Evolutionary conservation across 2,329 filamentous ascomycete species (phyloP), one percentile per base, ranked within the genome.

Genomic region (Aspergillus phoenicis): DNA sequence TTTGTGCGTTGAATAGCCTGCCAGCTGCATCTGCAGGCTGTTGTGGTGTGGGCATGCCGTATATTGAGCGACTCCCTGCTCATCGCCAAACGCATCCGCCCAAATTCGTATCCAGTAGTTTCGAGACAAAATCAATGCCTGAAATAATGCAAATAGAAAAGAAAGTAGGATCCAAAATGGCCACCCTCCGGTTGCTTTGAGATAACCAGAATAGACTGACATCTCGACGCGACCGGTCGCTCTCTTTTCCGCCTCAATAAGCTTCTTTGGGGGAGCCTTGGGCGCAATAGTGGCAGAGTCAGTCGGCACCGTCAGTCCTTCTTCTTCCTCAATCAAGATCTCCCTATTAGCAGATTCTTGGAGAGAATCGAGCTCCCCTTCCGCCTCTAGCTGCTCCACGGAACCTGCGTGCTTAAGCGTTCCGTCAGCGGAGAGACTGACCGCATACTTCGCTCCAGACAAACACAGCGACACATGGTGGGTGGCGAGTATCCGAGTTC

Each of bases 401-500:
- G 20, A 10, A 24, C 52, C 52, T 15, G 36, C 36, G 20, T 54
- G 26, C 3, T 41, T 17, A 13, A 58, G n/a, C 2, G 26, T 58
- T 8, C 89, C 90, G 55, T 90, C 84, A 20, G 86, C 3, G 93
- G 83, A 66, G 90, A 86, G 6, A 91, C 87, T 6, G 90, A 78
- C 47, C 1, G 47, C 47, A 66, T 89, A 93, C 69, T 89, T 89
- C 17, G 90, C 85, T 73, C 84, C 85, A 6, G 88, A 80, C 62
- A 89, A 82, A 63, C 87, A 88, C 2, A 93, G 81, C 6, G 85
- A 85, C n/a, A 91, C 86, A 66, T 93, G 90, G 70, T 94, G 91
- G 0, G 91, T 94, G 20, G 91, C 90, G 5, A 94, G 78, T 48
- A 94, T 91, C 38, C 90, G 81, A 2, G 91, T 94, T 59, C 91